Evolutionary conservation across 345 rosid species (phyloP), one percentile per base, ranked within the genome.

Genomic region (Moricandia moricandioides): DNA sequence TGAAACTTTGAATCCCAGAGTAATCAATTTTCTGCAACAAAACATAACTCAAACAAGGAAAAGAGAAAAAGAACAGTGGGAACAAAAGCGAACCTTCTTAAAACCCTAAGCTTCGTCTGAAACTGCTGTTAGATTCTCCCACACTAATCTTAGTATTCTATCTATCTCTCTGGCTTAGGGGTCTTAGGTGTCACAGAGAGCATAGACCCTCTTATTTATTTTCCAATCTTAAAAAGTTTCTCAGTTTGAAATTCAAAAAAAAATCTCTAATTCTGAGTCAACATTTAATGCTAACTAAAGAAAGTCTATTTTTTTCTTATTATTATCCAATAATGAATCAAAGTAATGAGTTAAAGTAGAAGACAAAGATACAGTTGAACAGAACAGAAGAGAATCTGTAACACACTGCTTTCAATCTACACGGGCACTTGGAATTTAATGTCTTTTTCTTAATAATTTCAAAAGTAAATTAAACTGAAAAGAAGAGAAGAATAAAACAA

Each of bases 331-430:
- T 70, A 13, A 45, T 52, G 45, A 65, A 57, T 24, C 37, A 70
- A 16, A 64, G 13, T 29, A 47, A 72, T 27, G 64, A 78, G 47
- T 51, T 67, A 72, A 67, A 70, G 74, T 39, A 74, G 45, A 77
- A 35, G 83, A 82, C 86, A 81, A 70, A 81, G 82, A 79, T 66
- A 77, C 82, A 62, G 82, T 72, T 69, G 81, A 82, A 75, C 79
- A 30, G 71, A 68, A 60, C 73, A 62, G 65, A 57, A 2, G 74
- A 76, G 85, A 78, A 82, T 78, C 84, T 77, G 71, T n/a, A 71
- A 67, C 82, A 76, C 73, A 76, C 73, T 61, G 51, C 27, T 79
- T 79, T 70, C 76, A 70, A 70, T 35, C 24, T 55, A 69, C 82
- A 75, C 74, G 69, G 72, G 79, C 75, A 59, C 70, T 79, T 70